Evolutionary conservation across 2,329 filamentous ascomycete species (phyloP), one percentile per base, ranked within the genome.

Genomic region (Chalara sp.): DNA sequence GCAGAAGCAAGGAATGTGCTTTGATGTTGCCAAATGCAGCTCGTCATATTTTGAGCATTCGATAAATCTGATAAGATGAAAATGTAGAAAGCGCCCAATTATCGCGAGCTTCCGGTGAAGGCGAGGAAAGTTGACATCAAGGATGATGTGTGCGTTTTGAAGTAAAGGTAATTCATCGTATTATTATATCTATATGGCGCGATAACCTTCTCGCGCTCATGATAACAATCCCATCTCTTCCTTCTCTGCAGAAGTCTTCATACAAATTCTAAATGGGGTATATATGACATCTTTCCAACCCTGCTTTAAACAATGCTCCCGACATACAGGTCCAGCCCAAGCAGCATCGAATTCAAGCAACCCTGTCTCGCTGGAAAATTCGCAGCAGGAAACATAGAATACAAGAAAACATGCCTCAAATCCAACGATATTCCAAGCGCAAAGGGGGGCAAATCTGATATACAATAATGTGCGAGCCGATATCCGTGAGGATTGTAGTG

Each of bases 161-260:
- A 21, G 21, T 21, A 21, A 21, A 21, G 21, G 21, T 21, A 21
- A 21, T 21, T 21, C 21, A 21, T 21, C 21, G 21, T 21, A 21
- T 21, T 21, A 21, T 21, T 21, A 21, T 21, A 21, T 21, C 21
- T 21, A 21, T 21, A 21, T 21, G 21, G 3, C 21, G 21, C 21
- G 21, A 3, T 2, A 21, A 21, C 21, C 21, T 21, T 21, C 21
- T 21, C 21, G 31, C 13, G 44, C 44, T 13, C 21, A 46, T 12
- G 3, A 46, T 31, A 32, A 46, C 13, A 11, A 12, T 33, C 30
- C 37, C 37, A 30, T 47, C 35, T 28, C 46, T n/a, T 41, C 31
- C 33, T 47, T 33, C 32, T 47, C 35, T 47, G 33, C 33, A 47
- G 46, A 47, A 47, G 46, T 13, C 30, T 40, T 41, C 46, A 47